Evolutionary conservation across 768 basidiomycete species (phyloP).

Genomic region (Tremella yokohamensis): DNA sequence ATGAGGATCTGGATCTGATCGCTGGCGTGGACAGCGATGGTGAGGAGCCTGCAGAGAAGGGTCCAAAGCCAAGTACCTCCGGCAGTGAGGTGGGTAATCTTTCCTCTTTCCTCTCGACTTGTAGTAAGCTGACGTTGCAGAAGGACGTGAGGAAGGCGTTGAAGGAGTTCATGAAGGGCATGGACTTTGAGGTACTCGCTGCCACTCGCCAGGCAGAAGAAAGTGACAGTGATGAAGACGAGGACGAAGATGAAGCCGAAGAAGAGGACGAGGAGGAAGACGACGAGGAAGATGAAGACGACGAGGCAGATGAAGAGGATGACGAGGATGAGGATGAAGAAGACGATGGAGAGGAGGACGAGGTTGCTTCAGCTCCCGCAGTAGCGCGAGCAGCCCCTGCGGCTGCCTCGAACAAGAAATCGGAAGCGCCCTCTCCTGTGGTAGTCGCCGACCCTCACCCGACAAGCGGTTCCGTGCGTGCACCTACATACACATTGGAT

Average conservation of each 20-base stretch:
- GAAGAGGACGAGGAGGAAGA: conserved; percentile 15
- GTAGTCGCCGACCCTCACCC: conserved; percentile 13
- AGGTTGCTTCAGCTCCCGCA: conserved; percentile 6
- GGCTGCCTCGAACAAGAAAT: conserved; percentile 40
- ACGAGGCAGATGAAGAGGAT: conserved; percentile 8
- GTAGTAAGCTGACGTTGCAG: conserved; percentile 19
- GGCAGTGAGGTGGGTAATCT: conserved; percentile 30
- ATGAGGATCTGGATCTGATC: conserved; percentile 46
- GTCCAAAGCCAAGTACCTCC: no score
- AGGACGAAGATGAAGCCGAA: conserved; percentile 31
- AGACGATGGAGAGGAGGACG: conserved; percentile 14
- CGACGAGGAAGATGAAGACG: conserved; percentile 8
- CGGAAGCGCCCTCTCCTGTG: neutral
- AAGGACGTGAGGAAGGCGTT: conserved; percentile 43
- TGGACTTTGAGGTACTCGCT: conserved; percentile 36
- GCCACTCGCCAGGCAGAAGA: conserved; percentile 29
- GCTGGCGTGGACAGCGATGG: conserved; percentile 44
- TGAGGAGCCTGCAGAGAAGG: conserved; percentile 15
- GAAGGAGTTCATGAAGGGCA: conserved; percentile 48
- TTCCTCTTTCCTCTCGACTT: neutral
- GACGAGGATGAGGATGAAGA: conserved; percentile 23
- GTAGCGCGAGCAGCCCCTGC: conserved; percentile 36
- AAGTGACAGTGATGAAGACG: conserved; percentile 33
- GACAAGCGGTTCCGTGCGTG: conserved; percentile 26
- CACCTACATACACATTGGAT: neutral